Base-by-base conservation (phyloP, 192 early-diverging fungal species). In the Phycomyces blakesleeanus region DNA sequence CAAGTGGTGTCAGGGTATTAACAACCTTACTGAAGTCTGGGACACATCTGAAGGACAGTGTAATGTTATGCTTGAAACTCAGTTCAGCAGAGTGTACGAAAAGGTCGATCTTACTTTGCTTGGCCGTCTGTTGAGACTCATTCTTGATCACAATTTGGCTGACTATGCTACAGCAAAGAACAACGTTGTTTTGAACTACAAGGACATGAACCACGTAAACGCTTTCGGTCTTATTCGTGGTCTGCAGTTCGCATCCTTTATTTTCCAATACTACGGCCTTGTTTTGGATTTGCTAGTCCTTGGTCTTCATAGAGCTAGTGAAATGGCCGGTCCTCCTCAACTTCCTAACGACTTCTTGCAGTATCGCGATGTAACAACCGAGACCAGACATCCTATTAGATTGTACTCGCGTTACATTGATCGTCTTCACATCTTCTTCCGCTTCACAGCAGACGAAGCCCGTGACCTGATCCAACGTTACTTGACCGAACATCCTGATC, bases 91-190 rank as follows among this genome's bases (percentile, higher is more conserved):
- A 55, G 86, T 98, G 16, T 93, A 93, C 64, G 95, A 97, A 73
- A 98, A 98, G 82, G 91, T 99, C 40, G 95, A 99, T 83, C 82
- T 99, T 64, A 98, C 95, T 29, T 78, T 99, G 51, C 85, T 99
- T 38, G 94, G 94, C 59, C 87, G 94, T 50, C 80, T 99, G 29
- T 76, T 99, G 68, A 87, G 97, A 44, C 81, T 99, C 41, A 93
- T 99, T 77, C 78, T 99, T 41, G 97, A 99, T 78, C 97, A 98
- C 83, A 97, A 98, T 72, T 85, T 99, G 83, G 97, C 97, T n/a
- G 97, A 99, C 67, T 99, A 99, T 72, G 95, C 98, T 87, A 97
- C 97, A 0, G 93, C 95, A 66, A 99, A 99, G 81, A 99, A 99
- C 82, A 99, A 99, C 81, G 89, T 99, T 38, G 93, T 90, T 14